Conservation (phyloP, 2,329 filamentous ascomycete species). For the Cryphonectria carpinicola region DNA sequence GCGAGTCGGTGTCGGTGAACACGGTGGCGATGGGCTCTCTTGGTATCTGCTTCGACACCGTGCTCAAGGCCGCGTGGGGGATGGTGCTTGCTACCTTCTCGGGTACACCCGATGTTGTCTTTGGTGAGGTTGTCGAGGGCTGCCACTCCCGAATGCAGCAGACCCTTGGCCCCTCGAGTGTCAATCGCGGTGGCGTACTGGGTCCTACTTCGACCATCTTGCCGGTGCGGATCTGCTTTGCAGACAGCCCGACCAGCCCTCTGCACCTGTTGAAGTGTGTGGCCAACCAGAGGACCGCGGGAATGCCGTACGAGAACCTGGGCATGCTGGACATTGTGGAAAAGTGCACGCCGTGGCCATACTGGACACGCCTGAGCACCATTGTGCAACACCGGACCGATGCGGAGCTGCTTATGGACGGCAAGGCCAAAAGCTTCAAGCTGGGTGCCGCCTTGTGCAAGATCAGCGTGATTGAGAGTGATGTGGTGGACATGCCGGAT, state of each 20-base stretch:
- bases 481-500: slow-evolving; percentile 48
- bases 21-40: slow-evolving; percentile 44
- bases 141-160: slow-evolving; percentile 45
- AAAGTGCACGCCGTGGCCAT: slow-evolving; percentile 57
- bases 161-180: slow-evolving; percentile 37
- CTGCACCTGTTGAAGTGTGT: slow-evolving; percentile 53
- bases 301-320: slow-evolving; percentile 54
- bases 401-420: slow-evolving; percentile 41
- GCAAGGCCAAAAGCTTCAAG: slow-evolving; percentile 45
- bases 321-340: slow-evolving; percentile 56
- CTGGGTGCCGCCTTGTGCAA: slow-evolving; percentile 51
- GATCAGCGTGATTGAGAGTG: slow-evolving; percentile 46
- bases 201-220: slow-evolving; percentile 53
- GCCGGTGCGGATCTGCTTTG: slow-evolving; percentile 53
- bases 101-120: slow-evolving; percentile 55
- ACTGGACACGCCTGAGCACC: slow-evolving; percentile 58
- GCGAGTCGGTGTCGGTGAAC: slow-evolving; percentile 45
- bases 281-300: slow-evolving; percentile 52
- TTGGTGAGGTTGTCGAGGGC: slow-evolving; percentile 57
- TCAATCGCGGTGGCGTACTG: slow-evolving; percentile 60
- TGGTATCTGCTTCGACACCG: slow-evolving; percentile 53
- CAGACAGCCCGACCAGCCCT: slow-evolving; percentile 48
- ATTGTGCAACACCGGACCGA: slow-evolving; percentile 56
- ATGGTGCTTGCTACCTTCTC: slow-evolving; percentile 57
- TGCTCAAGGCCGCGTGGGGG: slow-evolving; percentile 63